Evolutionary conservation across 2,329 filamentous ascomycete genomes (phyloP).

Genomic region (Alternaria consortialis): DNA sequence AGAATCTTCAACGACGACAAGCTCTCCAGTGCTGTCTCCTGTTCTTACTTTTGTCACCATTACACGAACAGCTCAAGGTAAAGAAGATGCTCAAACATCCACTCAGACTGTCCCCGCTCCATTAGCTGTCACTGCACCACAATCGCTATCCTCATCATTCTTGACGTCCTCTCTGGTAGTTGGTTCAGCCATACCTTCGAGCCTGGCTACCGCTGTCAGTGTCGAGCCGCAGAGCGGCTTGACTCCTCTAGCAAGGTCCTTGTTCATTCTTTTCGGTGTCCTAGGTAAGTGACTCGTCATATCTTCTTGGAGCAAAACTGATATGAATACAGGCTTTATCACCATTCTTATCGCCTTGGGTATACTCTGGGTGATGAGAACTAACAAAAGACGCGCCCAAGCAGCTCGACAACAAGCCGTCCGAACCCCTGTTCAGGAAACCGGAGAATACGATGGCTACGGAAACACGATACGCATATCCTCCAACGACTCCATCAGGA

Average conservation of each 20-base stretch:
- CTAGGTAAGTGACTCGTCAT: constrained; percentile 2
- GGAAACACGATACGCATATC: constrained; percentile 3
- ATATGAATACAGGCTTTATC: constrained; percentile 9
- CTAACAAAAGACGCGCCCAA: constrained; percentile 7
- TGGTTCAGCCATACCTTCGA: neutral
- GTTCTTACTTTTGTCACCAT: constrained; percentile 13
- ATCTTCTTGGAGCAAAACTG: neutral
- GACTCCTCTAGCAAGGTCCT: constrained; percentile 12
- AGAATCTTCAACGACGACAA: neutral
- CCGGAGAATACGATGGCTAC: constrained; percentile 1
- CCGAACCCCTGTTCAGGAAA: neutral
- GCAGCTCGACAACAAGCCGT: neutral
- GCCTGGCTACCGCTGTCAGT: neutral
- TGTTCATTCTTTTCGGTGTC: constrained; percentile 21
- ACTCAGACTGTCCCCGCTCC: neutral
- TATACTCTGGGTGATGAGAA: constrained; percentile 10
- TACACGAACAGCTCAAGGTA: constrained; percentile 8
- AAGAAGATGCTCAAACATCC: constrained; percentile 6
- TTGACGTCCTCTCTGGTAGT: neutral
- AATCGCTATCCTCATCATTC: neutral
- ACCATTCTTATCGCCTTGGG: constrained; percentile 16
- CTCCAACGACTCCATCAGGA: neutral
- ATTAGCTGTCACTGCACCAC: neutral
- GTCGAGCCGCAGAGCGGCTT: constrained; percentile 7
- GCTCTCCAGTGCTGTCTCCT: neutral